Conservation (phyloP, 495 filamentous ascomycete species). For the Durotheca rogersii region DNA sequence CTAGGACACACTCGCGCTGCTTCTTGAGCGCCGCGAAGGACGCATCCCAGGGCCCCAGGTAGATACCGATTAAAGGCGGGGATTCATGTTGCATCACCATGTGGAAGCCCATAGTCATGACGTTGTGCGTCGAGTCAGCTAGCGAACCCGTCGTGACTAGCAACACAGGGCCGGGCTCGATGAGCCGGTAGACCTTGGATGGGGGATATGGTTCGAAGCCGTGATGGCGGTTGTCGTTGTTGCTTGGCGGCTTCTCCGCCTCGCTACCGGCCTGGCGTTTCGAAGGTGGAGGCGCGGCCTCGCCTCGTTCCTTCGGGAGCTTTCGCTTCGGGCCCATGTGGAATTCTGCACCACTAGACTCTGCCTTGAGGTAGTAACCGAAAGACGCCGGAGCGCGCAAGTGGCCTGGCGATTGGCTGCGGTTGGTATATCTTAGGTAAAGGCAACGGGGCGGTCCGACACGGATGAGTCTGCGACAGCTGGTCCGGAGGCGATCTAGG, state of each 20-base stretch:
- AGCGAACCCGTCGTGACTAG: constrained; percentile 41
- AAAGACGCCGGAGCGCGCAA: too few relatives aligned
- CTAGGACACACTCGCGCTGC: constrained; percentile 37
- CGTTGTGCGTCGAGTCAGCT: constrained; percentile 36
- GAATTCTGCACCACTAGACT: too few relatives aligned
- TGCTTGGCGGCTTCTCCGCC: constrained; percentile 2
- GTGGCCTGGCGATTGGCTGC: too few relatives aligned
- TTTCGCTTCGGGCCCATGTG: constrained; percentile 31
- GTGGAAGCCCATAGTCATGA: constrained; percentile 45
- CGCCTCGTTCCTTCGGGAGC: constrained; percentile 13
- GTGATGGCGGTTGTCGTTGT: constrained; percentile 6
- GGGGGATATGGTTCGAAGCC: constrained; percentile 34
- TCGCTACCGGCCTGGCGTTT: constrained; percentile 18
- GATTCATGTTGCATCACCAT: constrained; percentile 43
- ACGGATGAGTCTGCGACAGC: too few relatives aligned
- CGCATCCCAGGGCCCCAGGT: constrained; percentile 42
- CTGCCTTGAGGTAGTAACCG: too few relatives aligned
- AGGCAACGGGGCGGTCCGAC: too few relatives aligned
- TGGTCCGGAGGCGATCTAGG: too few relatives aligned
- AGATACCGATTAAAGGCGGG: constrained; percentile 38
- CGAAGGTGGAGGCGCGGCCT: constrained; percentile 7
- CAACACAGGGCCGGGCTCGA: constrained; percentile 41
- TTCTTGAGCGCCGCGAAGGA: constrained; percentile 36
- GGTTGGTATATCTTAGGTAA: too few relatives aligned
- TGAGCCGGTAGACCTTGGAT: constrained; percentile 38